Evolutionary conservation across 192 early-diverging fungal genomes (phyloP).

Genomic region (Borealophlyctis nickersoniae): DNA sequence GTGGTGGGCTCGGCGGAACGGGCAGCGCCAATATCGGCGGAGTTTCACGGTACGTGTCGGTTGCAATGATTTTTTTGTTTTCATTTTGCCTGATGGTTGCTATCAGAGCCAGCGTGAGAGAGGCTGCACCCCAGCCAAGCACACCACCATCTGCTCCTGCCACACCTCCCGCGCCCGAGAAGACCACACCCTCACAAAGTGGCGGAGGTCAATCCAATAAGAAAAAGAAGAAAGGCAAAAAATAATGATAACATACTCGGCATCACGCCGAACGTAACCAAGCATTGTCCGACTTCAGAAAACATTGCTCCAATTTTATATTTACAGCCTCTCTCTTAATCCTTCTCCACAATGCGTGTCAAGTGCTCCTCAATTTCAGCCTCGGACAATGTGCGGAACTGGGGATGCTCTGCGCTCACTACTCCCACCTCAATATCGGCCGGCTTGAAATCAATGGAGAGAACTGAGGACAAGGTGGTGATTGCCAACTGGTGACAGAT

Average conservation of each 20-base stretch:
- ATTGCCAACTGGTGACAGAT: constrained; percentile 72
- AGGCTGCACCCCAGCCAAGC: too few species aligned
- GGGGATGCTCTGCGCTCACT: constrained; percentile 69
- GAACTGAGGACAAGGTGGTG: constrained; percentile 84
- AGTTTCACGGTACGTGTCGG: too few species aligned
- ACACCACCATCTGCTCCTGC: too few species aligned
- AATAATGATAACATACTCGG: too few species aligned
- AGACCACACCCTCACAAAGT: too few species aligned
- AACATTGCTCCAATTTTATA: background rate
- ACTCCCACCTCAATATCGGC: constrained; percentile 94
- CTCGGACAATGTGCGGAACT: constrained; percentile 73
- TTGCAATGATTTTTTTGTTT: too few species aligned
- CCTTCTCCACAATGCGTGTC: constrained; percentile 82
- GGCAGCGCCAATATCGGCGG: constrained; percentile 64
- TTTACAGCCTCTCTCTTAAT: constrained; percentile 11
- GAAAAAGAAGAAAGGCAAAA: too few species aligned
- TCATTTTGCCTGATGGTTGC: too few species aligned
- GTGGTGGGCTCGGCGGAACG: constrained; percentile 58
- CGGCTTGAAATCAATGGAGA: constrained; percentile 94
- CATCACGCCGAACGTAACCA: background rate
- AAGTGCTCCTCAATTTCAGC: constrained; percentile 88
- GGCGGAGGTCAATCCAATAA: too few species aligned
- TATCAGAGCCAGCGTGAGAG: too few species aligned
- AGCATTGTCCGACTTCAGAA: background rate
- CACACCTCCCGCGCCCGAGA: too few species aligned